Percentiles rank a stretch among this genome's conserved stretches.
phyloP scores from a whole-genome alignment of 164 flowering plant species.

The Malania oleifera region DNA sequence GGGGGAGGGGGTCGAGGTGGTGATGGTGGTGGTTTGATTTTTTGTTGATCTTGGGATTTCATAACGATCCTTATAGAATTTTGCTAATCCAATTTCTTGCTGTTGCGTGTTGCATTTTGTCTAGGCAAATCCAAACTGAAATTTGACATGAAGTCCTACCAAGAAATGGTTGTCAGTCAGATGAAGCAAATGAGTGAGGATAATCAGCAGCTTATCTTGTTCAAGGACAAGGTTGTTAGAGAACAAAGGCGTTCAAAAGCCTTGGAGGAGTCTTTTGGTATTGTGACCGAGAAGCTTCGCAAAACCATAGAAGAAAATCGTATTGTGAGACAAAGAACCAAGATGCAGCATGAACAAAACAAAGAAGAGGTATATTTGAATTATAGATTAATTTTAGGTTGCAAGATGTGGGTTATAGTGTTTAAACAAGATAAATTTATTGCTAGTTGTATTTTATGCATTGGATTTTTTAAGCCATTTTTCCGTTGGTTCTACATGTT shows the following conservation, averaged over 20 bases:
- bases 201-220: slow-evolving; percentile 57
- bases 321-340: slow-evolving; percentile 57
- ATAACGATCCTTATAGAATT: too few relatives aligned
- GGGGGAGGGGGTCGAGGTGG: too few relatives aligned
- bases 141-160: slow-evolving; percentile 73
- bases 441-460: too few relatives aligned
- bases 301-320: slow-evolving; percentile 47
- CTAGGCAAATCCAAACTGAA: slow-evolving; percentile 68
- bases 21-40: too few relatives aligned
- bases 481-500: too few relatives aligned
- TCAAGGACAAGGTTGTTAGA: slow-evolving; percentile 44
- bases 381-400: neutral
- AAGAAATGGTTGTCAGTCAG: slow-evolving; percentile 65
- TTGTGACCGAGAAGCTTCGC: slow-evolving; percentile 51
- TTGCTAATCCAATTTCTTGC: too few relatives aligned
- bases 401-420: neutral
- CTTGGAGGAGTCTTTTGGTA: slow-evolving; percentile 43
- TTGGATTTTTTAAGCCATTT: too few relatives aligned
- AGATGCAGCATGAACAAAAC: slow-evolving; percentile 59
- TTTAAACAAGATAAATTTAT: too few relatives aligned
- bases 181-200: slow-evolving; percentile 80
- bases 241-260: slow-evolving; percentile 43
- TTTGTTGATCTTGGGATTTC: too few relatives aligned
- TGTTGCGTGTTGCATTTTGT: too few relatives aligned
- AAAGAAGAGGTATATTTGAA: slow-evolving; percentile 62